These are phyloP conservation scores for Vinca minor DNA, from an alignment of 257 asterid genomes.

Conservation along the genomic window DNA sequence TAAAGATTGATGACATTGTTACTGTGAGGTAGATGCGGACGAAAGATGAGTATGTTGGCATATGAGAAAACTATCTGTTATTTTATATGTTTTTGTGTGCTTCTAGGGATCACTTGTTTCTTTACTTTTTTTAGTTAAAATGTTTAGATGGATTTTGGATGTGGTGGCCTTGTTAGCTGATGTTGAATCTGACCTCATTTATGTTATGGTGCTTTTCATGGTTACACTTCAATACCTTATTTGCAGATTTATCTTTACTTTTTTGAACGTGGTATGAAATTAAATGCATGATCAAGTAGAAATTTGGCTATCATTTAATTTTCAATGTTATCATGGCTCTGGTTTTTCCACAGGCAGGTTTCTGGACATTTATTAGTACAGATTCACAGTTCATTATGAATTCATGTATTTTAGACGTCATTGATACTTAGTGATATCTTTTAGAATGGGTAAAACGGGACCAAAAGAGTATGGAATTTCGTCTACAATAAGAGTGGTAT, in stretches of 20 bases:
- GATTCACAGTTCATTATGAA: neutral
- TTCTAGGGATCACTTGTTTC: conserved; percentile 19
- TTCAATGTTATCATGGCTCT: neutral
- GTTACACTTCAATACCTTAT: neutral
- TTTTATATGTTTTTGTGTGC: conserved; percentile 18
- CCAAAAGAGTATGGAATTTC: neutral
- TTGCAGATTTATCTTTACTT: neutral
- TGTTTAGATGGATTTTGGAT: conserved; percentile 4
- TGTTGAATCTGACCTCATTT: conserved; percentile 13
- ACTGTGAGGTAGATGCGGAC: conserved; percentile 74
- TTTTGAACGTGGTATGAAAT: neutral
- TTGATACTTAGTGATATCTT: neutral
- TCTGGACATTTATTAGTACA: neutral
- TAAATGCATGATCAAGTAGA: neutral
- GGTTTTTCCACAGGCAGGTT: neutral
- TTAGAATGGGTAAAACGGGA: neutral
- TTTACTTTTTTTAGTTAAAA: conserved; percentile 11
- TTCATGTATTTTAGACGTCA: too few relatives aligned
- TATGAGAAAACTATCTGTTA: conserved; percentile 19
- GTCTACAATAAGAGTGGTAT: neutral
- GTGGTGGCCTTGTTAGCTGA: conserved; percentile 2
- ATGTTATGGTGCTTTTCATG: conserved; percentile 6
- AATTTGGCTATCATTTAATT: neutral
- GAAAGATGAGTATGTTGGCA: conserved; percentile 10
- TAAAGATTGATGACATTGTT: conserved; percentile 98